Evolutionary conservation across 192 early-diverging fungal species (phyloP).

Genomic region (Entomortierella lignicola): DNA sequence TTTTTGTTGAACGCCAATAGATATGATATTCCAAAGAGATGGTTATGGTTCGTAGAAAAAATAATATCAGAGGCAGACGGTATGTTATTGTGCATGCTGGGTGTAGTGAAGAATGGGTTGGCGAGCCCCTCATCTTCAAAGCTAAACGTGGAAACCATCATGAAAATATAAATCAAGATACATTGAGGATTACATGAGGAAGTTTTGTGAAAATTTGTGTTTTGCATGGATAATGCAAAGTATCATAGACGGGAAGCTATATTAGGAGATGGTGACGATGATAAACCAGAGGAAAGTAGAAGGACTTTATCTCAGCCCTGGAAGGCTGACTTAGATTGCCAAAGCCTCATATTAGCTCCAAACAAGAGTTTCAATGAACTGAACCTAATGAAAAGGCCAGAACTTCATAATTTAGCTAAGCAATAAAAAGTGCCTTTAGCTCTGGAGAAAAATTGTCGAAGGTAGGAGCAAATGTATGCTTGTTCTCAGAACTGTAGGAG

Average conservation of each 20-base stretch:
- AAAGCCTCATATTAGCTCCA: too few relatives aligned
- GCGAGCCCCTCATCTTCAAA: constrained; percentile 9
- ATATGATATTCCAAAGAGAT: constrained; percentile 6
- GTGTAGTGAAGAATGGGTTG: constrained; percentile 5
- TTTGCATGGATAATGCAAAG: constrained; percentile 36
- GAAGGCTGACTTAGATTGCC: too few relatives aligned
- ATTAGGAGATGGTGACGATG: too few relatives aligned
- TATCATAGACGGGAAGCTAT: constrained; percentile 22
- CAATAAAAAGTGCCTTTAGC: too few relatives aligned
- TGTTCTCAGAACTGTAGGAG: too few relatives aligned
- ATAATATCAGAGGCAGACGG: neutral
- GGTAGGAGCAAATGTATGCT: too few relatives aligned
- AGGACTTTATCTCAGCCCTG: too few relatives aligned
- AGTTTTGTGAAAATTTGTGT: constrained; percentile 11
- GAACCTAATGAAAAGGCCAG: too few relatives aligned
- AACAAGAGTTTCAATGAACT: too few relatives aligned
- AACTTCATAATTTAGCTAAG: too few relatives aligned
- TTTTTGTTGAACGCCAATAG: neutral
- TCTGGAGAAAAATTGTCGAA: too few relatives aligned
- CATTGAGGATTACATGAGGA: constrained; percentile 16
- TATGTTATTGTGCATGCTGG: constrained; percentile 20
- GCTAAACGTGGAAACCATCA: constrained; percentile 3
- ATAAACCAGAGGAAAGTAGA: too few relatives aligned
- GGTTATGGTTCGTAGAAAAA: constrained; percentile 2
- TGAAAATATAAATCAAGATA: constrained; percentile 16